Percentiles rank a stretch among this genome's conserved stretches.
These are phyloP conservation scores for Tulasnella sp. DNA, from an alignment of 768 basidiomycete species.

Conservation along the genomic window DNA sequence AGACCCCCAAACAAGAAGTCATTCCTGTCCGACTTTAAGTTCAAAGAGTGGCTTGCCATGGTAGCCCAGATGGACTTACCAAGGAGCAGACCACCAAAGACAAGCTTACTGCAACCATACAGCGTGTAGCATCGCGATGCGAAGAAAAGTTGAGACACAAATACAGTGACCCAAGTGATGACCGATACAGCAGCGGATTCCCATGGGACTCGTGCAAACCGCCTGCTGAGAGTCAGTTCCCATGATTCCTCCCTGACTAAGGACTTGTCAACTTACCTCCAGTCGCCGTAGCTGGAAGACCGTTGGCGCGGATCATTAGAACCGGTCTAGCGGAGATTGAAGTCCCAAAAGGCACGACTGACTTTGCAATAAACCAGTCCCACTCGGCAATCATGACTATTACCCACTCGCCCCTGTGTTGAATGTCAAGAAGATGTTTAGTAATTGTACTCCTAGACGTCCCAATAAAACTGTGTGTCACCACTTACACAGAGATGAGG, in stretches of 20 bases:
- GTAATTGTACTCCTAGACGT: background rate
- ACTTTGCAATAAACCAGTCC: background rate
- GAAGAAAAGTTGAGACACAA: background rate
- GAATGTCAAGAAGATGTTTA: background rate
- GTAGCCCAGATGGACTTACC: background rate
- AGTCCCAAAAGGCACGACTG: background rate
- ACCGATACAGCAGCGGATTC: background rate
- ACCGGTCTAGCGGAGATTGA: background rate
- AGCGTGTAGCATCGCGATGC: background rate
- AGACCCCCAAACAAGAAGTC: background rate
- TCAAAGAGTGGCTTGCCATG: background rate
- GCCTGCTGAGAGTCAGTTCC: background rate
- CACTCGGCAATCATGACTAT: background rate
- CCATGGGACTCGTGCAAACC: background rate
- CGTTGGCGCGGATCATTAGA: background rate
- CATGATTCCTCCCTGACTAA: background rate
- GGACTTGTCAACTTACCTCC: background rate
- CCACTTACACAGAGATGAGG: background rate
- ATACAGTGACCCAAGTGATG: background rate
- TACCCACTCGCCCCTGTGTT: background rate
- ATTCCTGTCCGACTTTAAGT: background rate
- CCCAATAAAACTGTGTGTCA: background rate
- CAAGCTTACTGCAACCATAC: background rate
- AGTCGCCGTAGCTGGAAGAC: background rate
- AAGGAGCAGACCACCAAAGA: background rate